phyloP scores from a whole-genome alignment of 129 eudicot genomes.

The Ambrosia artemisiifolia region DNA sequence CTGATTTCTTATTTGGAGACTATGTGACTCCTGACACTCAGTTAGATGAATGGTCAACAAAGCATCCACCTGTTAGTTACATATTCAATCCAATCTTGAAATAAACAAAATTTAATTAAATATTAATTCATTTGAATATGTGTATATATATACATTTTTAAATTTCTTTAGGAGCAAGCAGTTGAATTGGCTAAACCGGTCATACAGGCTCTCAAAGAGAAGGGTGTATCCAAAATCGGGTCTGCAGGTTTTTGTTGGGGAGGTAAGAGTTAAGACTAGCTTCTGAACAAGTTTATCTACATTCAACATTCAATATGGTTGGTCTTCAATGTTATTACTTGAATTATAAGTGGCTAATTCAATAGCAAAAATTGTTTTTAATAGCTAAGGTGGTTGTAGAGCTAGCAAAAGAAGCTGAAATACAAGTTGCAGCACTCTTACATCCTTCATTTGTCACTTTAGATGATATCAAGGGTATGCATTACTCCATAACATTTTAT shows the following conservation, averaged over 20 bases:
- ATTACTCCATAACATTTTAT: neutral
- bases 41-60: constrained; percentile 42
- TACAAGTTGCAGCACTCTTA: constrained; percentile 52
- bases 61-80: constrained; percentile 54
- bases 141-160: too few relatives aligned
- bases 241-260: constrained; percentile 94
- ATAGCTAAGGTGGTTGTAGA: constrained; percentile 40
- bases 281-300: neutral
- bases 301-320: neutral
- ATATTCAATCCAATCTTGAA: constrained; percentile 9
- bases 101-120: neutral
- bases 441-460: constrained; percentile 61
- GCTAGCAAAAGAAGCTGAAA: constrained; percentile 34
- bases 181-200: constrained; percentile 16
- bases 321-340: neutral
- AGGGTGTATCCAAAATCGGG: constrained; percentile 60
- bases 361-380: neutral
- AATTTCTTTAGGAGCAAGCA: constrained; percentile 1
- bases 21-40: constrained; percentile 22
- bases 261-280: constrained; percentile 63
- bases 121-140: neutral
- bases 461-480: constrained; percentile 67
- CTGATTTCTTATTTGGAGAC: constrained; percentile 64
- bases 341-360: neutral
- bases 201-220: constrained; percentile 53